Base-by-base conservation (phyloP, 805 yeast genomes). In the Priceomyces castillae region DNA sequence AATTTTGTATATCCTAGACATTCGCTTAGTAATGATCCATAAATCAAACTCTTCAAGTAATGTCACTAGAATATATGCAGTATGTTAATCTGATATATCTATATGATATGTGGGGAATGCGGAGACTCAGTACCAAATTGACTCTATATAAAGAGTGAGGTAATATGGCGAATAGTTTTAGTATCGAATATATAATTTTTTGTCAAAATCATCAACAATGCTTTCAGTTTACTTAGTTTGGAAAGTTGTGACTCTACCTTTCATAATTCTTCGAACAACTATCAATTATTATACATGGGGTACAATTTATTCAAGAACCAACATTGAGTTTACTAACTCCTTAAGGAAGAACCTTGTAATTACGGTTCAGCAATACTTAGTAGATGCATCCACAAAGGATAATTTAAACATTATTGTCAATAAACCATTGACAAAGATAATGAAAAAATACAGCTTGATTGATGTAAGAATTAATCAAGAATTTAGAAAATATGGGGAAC, bases 201-300 rank as follows among this genome's bases (percentile, higher is more conserved):
- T n/a, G n/a, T n/a, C n/a, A n/a, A n/a, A n/a, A n/a, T n/a, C n/a
- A n/a, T n/a, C n/a, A n/a, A n/a, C n/a, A n/a, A 37, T 37, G 40
- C n/a, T 37, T 14, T 37, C 40, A 14, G 4, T 12, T 9, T 14
- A 30, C 15, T 64, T 52, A 42, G 46, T 51, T n/a, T 44, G 49
- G 28, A 51, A 54, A 33, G 34, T 62, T n/a, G 35, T 49, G 10
- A 53, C 60, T 15, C 25, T 61, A 15, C 71, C 71, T 7, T 41
- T 37, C n/a, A 54, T 50, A 3, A 40, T 54, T 1, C 16, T 59
- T 11, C 44, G 48, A 19, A 47, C 66, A 4, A 41, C 48, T 4
- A 23, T 61, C 30, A 54, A 57, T 40, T 66, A 59, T 45, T 64
- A 57, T 42, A 66, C 70, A 5, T 49, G 46, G n/a, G 70, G 70